Percentiles rank a stretch among this genome's conserved stretches.
These are phyloP conservation scores for Camellia granthamiana DNA, from an alignment of 148 eudicot genomes.

Conservation along the genomic window DNA sequence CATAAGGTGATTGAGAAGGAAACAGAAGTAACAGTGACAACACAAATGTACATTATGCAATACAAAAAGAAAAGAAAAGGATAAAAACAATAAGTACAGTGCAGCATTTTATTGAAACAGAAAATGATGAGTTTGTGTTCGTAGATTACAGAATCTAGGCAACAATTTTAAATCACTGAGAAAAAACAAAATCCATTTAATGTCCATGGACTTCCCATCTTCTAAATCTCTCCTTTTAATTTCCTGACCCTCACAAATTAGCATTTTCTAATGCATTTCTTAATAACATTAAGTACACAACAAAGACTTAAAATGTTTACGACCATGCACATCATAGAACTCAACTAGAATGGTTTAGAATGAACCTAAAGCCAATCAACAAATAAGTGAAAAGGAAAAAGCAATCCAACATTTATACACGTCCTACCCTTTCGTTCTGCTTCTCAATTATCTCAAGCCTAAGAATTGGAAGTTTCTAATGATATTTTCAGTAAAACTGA, in stretches of 20 bases:
- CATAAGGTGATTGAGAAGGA: neutral
- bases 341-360: neutral
- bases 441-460: neutral
- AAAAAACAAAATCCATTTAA: neutral
- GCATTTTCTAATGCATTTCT: slow-evolving; percentile 7
- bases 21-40: neutral
- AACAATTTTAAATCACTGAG: neutral
- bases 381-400: neutral
- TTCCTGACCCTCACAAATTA: neutral
- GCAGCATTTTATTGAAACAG: neutral
- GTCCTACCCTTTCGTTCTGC: neutral
- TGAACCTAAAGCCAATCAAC: neutral
- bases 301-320: neutral
- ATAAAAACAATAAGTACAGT: neutral
- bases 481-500: neutral
- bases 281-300: neutral
- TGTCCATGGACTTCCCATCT: neutral
- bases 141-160: no score
- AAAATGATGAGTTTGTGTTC: neutral
- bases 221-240: neutral
- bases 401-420: neutral
- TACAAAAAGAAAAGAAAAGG: neutral
- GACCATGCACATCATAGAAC: neutral
- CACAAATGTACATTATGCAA: neutral
- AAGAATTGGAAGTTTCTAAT: neutral